Evolutionary conservation across 306 rosid species (phyloP), one percentile per base, ranked within the genome.

Genomic region (Cicer yamashitae): DNA sequence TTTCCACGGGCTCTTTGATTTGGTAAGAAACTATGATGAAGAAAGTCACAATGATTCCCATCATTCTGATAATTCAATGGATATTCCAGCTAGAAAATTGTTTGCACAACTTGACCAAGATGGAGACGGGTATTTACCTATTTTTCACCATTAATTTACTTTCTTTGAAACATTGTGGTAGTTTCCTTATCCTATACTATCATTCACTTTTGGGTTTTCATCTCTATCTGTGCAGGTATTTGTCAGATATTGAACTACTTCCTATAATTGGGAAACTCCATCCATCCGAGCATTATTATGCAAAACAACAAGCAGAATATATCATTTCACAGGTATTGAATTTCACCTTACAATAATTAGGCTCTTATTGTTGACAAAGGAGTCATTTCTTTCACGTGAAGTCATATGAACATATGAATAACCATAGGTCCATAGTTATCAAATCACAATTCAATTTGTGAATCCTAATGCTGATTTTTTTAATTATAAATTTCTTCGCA

Each of bases 1-100:
- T 86, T 94, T 92, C 80, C 99, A 92, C 61, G 97, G 99, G 77
- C 92, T 94, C 66, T 94, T 94, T 87, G 99, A 94, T 86, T 84
- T 92, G 89, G 99, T 94, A 74, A 88, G 97, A 81, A 90, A 88
- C 88, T 90, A 87, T 71, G 96, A 90, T 7, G 99, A 86, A 46
- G 91, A 94, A 83, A 78, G 38, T 85, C 96, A 92, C 84, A 88
- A 83, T 83, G 54, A 74, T 77, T 68, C 96, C 10, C 90, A 89
- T 70, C 77, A 82, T 66, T 79, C 82, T 46, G 89, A 84, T 80
- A 78, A 85, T 75, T 77, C 94, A 63, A 68, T 80, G 87, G 96
- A 92, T 80, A 85, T 79, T 76, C 96, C 97, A 1, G 99, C 97
- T 67, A 90, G 76, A 89, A 67, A 47, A 65, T 75, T 94, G 90